phyloP scores from a whole-genome alignment of 2,329 filamentous ascomycete genomes.

The Apiospora hydei region DNA sequence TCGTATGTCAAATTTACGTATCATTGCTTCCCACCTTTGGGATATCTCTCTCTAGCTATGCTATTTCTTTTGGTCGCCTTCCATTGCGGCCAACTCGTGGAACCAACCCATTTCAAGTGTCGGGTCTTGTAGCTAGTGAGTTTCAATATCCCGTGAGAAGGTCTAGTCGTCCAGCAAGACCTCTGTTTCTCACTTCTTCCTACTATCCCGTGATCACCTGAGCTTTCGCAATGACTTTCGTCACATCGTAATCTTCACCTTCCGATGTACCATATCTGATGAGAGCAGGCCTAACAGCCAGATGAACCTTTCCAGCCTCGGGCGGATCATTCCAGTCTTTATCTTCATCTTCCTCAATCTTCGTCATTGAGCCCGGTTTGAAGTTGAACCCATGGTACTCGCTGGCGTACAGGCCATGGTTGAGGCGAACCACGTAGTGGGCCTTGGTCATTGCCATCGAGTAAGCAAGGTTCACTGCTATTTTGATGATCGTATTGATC shows the following conservation, averaged over 20 bases:
- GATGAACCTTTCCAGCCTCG: too few species aligned
- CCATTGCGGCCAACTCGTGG: background rate
- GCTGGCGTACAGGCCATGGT: background rate
- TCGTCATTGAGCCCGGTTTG: background rate
- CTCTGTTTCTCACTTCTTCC: too few species aligned
- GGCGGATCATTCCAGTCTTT: too few species aligned
- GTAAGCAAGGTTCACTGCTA: background rate
- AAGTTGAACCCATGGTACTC: background rate
- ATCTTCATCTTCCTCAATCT: too few species aligned
- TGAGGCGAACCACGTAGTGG: background rate
- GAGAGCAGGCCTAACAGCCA: too few species aligned
- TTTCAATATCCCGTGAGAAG: too few species aligned
- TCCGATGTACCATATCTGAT: too few species aligned
- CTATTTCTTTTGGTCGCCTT: background rate
- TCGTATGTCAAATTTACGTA: background rate
- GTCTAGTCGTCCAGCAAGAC: background rate
- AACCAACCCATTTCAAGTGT: background rate
- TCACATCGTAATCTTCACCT: background rate
- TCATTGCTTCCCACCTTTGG: background rate
- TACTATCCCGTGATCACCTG: background rate
- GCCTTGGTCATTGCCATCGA: slow-evolving; percentile 1
- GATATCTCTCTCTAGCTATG: background rate
- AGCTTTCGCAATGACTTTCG: background rate
- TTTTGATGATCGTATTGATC: background rate
- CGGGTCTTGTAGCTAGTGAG: too few species aligned